These are phyloP conservation scores for Hanseniaspora occidentalis DNA, from an alignment of 805 yeast genomes.

Conservation along the genomic window DNA sequence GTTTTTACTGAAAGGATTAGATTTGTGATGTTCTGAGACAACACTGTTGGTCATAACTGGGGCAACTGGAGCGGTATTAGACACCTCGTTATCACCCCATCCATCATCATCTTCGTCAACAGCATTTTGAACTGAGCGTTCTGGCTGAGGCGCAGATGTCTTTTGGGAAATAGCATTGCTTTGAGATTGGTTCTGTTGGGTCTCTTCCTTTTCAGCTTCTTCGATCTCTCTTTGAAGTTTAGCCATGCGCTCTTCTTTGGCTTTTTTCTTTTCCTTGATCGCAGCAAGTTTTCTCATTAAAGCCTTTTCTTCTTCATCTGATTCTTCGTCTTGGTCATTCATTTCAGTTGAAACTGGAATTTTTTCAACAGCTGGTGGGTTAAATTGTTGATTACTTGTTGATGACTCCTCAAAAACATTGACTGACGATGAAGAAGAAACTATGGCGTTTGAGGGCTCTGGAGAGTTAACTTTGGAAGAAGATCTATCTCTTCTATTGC, in stretches of 20 bases:
- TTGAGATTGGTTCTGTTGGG: no score
- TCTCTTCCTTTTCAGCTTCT: conserved; percentile 33
- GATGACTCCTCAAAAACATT: no score
- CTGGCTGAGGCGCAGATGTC: no score
- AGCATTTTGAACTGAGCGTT: neutral
- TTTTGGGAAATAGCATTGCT: no score
- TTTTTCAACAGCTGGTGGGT: conserved; percentile 3
- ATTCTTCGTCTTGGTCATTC: conserved; percentile 29
- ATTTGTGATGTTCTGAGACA: conserved; percentile 23
- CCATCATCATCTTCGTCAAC: conserved; percentile 6
- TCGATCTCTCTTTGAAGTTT: conserved; percentile 48
- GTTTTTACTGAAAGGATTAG: conserved; percentile 40
- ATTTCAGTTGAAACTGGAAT: conserved; percentile 2
- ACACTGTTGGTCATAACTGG: conserved; percentile 7
- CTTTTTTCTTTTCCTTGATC: conserved; percentile 37
- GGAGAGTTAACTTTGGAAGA: conserved; percentile 4
- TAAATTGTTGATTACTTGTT: no score
- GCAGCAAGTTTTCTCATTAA: conserved; percentile 28
- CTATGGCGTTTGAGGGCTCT: conserved; percentile 13
- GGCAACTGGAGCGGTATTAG: conserved; percentile 1
- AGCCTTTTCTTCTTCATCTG: conserved; percentile 35
- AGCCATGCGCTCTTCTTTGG: conserved; percentile 48
- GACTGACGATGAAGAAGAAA: conserved; percentile 3
- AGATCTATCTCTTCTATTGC: conserved; percentile 7
- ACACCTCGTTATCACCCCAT: neutral